A percentile compares a stretch with the other conserved stretches of the same genome.
Conservation (phyloP, 148 eudicot species). For the Beta vulgaris region DNA sequence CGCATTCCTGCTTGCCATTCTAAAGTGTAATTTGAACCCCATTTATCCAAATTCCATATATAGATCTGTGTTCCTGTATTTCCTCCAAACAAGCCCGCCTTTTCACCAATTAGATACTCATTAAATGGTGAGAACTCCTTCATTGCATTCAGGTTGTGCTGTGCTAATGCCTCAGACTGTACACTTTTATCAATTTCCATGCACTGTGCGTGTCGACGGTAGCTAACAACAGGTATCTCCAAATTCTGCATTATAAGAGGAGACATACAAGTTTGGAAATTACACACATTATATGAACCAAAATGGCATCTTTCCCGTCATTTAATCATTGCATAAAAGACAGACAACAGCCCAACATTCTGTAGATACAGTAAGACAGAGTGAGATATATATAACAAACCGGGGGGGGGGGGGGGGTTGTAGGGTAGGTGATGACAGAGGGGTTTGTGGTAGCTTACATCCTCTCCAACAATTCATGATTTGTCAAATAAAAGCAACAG, state of each 20-base stretch:
- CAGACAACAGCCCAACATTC: neutral
- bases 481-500: neutral
- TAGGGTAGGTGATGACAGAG: no score
- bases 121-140: slow-evolving; percentile 72
- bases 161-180: slow-evolving; percentile 48
- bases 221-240: slow-evolving; percentile 71
- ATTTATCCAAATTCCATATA: slow-evolving; percentile 71
- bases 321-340: neutral
- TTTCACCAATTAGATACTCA: slow-evolving; percentile 75
- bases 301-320: neutral
- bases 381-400: neutral
- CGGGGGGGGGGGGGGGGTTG: neutral
- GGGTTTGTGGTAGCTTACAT: no score
- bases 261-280: neutral
- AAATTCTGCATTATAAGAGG: slow-evolving; percentile 41
- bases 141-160: slow-evolving; percentile 50
- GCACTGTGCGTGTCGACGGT: slow-evolving; percentile 42
- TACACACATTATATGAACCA: no score
- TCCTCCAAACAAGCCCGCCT: slow-evolving; percentile 43
- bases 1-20: slow-evolving; percentile 49
- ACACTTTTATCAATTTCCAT: slow-evolving; percentile 59
- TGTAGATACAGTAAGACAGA: neutral
- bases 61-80: slow-evolving; percentile 71
- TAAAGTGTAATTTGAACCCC: slow-evolving; percentile 63
- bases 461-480: no score